Base-by-base conservation (phyloP, 805 yeast genomes). In the Saturnispora mendoncae region DNA sequence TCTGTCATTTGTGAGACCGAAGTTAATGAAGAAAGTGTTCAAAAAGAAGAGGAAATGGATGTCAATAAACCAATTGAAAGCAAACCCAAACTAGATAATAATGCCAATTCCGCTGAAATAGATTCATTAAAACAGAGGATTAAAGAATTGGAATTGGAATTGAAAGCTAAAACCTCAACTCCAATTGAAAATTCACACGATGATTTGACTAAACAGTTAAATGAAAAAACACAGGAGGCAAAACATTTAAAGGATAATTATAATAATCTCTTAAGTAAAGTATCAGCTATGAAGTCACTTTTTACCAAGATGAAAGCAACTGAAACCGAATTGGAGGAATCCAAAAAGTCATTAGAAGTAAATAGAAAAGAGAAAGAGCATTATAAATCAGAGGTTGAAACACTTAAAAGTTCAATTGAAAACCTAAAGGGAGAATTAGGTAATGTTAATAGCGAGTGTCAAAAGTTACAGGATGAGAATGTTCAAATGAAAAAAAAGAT, bases 231-330 rank as follows among this genome's bases (percentile, higher is more conserved):
- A 24, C 62, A 65, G 27, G 85, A 80, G 51, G 68, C 80, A 42
- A 80, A 72, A 37, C 69, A 71, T 24, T 67, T 72, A 23, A 76
- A 79, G 49, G 64, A 68, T 2, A 76, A 77, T 47, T 80, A 82
- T 52, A 80, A 80, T 46, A 66, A 72, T 4, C 59, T 84, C 25
- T 58, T 84, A 45, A 74, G 74, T 47, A 70, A 80, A 55, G 57
- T 84, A 14, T 73, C 85, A 1, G 73, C 84, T 2, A 82, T 83
- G 90, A 83, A 81, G 49, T 64, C 79, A 1, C 71, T 83, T 2
- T 83, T 83, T 57, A 68, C 64, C 30, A 82, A 83, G 48, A 80
- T 82, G 84, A 80, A 82, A 53, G 80, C 74, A 43, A 65, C 85
- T 0, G 80, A 82, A 53, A 61, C 58, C 3, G 84, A 81, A 49